Evolutionary conservation across 2,329 filamentous ascomycete genomes (phyloP), one percentile per base, ranked within the genome.

Genomic region (Xylariaceae sp.): DNA sequence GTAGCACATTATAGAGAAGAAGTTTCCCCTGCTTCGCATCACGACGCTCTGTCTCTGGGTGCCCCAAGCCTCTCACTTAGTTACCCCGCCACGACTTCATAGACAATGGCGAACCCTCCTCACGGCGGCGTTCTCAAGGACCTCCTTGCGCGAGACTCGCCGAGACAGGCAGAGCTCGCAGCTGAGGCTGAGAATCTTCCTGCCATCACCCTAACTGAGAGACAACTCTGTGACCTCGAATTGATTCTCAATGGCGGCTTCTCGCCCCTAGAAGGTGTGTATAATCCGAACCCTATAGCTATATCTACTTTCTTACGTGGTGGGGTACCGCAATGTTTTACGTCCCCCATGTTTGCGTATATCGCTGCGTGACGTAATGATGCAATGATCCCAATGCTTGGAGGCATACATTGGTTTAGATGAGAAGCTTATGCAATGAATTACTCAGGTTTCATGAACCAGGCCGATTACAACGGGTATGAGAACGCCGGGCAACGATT

Each of bases 121-220:
- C 89, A 95, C 73, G 93, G 93, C 79, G 95, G 95, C 73, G 82
- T 93, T 82, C 90, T 99, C 72, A 98, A 98, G 89, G 95, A 99
- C 83, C 86, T 99, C 74, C 85, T 98, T 68, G 93, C 92, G 65
- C 89, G 95, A 79, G 95, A 99, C 85, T 84, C 88, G 62, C 90
- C 90, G 66, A 87, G 89, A 71, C 89, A 95, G 65, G 82, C 82
- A 62, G 81, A 96, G 80, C 89, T 99, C 62, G 79, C 81, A 54
- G 85, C 84, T 45, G 95, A 99, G 79, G 90, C 93, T 42, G 93
- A 96, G 81, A 88, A 73, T 29, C 87, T 98, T 44, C 91, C 92
- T 40, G 90, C 93, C 40, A 82, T 99, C 66, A 79, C 89, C 57
- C 87, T 99, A 65, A 89, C 85, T 49, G 95, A 99, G 83, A 88